Conservation (phyloP, 2,329 filamentous ascomycete genomes). For the Fusarium torulosum region DNA sequence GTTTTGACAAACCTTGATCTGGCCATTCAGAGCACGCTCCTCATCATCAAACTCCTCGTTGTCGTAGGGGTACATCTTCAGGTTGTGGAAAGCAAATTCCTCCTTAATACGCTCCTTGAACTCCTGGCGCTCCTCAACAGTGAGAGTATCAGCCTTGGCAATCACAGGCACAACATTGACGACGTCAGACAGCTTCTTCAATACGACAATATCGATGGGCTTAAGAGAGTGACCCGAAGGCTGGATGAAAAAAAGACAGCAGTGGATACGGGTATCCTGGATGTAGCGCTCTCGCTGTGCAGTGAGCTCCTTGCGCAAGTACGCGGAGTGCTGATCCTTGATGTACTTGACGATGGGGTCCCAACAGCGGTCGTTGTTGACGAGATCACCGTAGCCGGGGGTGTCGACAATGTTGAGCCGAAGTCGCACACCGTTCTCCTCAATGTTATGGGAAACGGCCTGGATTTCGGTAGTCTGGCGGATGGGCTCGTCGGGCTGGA, state of each 20-base stretch:
- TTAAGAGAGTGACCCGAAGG: slow-evolving; percentile 98
- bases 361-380: slow-evolving; percentile 99
- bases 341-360: slow-evolving; percentile 99
- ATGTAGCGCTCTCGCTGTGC: slow-evolving; percentile 99
- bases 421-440: slow-evolving; percentile 98
- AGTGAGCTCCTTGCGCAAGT: slow-evolving; percentile 98
- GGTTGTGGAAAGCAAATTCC: slow-evolving; percentile 99
- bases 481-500: slow-evolving; percentile 91
- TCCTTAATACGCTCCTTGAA: slow-evolving; percentile 99
- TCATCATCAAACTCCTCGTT: slow-evolving; percentile 99
- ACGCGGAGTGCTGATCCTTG: slow-evolving; percentile 99
- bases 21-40: slow-evolving; percentile 90
- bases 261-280: slow-evolving; percentile 98
- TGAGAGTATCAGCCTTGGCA: slow-evolving; percentile 96
- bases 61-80: slow-evolving; percentile 99
- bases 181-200: slow-evolving; percentile 99
- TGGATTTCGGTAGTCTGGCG: slow-evolving; percentile 98
- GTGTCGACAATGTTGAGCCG: slow-evolving; percentile 99
- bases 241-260: slow-evolving; percentile 99
- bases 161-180: slow-evolving; percentile 99
- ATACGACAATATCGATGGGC: slow-evolving; percentile 98
- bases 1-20: slow-evolving; percentile 84
- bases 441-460: slow-evolving; percentile 97
- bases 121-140: slow-evolving; percentile 90
- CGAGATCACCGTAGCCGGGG: slow-evolving; percentile 96